Evolutionary conservation across 164 flowering plant species (phyloP).

Genomic region (Pachysandra terminalis): DNA sequence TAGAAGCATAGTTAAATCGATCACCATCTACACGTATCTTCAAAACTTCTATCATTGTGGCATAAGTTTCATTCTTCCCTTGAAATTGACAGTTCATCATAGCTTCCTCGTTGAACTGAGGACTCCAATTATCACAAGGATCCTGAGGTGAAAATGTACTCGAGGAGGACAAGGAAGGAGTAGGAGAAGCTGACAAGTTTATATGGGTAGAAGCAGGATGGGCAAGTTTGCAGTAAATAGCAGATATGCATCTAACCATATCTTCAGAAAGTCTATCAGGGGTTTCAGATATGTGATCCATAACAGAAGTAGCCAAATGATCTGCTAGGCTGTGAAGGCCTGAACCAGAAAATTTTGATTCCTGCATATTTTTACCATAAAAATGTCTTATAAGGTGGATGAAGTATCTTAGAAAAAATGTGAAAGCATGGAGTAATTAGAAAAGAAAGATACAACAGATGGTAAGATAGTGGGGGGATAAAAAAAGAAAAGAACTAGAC

Average conservation of each 20-base stretch:
- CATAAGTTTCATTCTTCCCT: slow-evolving; percentile 30
- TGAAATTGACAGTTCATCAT: slow-evolving; percentile 10
- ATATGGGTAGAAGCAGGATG: slow-evolving; percentile 18
- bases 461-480: not conserved
- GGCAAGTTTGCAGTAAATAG: slow-evolving; percentile 58
- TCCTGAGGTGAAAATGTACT: slow-evolving; percentile 42
- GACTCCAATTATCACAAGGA: slow-evolving; percentile 48
- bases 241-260: slow-evolving; percentile 60
- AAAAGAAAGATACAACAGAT: not conserved
- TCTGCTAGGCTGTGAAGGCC: slow-evolving; percentile 55
- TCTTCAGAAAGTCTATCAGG: slow-evolving; percentile 64
- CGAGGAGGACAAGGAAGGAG: slow-evolving; percentile 54
- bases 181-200: slow-evolving; percentile 33
- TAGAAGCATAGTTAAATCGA: slow-evolving; percentile 46
- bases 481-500: not conserved
- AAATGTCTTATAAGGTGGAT: not conserved
- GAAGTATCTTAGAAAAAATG: not conserved
- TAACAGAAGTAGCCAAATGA: slow-evolving; percentile 39
- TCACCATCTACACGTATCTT: slow-evolving; percentile 41
- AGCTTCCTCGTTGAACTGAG: slow-evolving; percentile 33
- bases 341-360: slow-evolving; percentile 15
- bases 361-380: slow-evolving; percentile 29
- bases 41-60: slow-evolving; percentile 37
- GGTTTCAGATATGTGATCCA: slow-evolving; percentile 24
- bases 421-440: not conserved